These are phyloP conservation scores for Albugo candida DNA, from an alignment of 352 stramenopile species.

Conservation along the genomic window DNA sequence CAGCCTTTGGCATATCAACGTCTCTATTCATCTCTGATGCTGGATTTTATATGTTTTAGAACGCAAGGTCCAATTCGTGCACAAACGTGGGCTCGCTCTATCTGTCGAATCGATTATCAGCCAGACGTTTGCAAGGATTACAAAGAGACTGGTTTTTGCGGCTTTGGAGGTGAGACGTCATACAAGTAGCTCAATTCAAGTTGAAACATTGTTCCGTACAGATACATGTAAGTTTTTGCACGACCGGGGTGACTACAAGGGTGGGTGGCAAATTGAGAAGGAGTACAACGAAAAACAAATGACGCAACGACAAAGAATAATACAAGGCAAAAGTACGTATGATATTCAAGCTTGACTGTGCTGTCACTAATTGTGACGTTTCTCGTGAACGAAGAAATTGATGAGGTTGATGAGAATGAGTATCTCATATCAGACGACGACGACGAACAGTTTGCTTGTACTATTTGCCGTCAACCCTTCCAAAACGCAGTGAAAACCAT, in stretches of 20 bases:
- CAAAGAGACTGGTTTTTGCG: slow-evolving; percentile 98
- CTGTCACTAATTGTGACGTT: no score
- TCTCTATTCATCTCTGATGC: background rate
- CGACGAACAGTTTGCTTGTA: slow-evolving; percentile 86
- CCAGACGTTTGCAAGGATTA: slow-evolving; percentile 99
- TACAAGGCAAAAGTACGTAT: slow-evolving; percentile 20
- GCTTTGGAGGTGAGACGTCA: slow-evolving; percentile 79
- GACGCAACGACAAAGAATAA: slow-evolving; percentile 60
- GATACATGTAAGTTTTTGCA: slow-evolving; percentile 96
- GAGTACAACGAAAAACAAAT: slow-evolving; percentile 89
- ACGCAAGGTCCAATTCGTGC: slow-evolving; percentile 89
- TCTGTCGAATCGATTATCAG: slow-evolving; percentile 93
- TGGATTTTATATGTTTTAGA: slow-evolving; percentile 14
- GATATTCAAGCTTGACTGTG: background rate
- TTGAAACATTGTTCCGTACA: background rate
- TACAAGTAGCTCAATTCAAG: background rate
- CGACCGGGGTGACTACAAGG: slow-evolving; percentile 95
- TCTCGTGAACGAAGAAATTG: slow-evolving; percentile 18
- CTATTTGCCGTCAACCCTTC: slow-evolving; percentile 88
- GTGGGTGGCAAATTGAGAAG: slow-evolving; percentile 93
- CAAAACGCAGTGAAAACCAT: slow-evolving; percentile 86
- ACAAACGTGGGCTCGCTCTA: slow-evolving; percentile 86
- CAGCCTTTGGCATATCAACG: slow-evolving; percentile 5
- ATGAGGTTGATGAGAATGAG: slow-evolving; percentile 43
- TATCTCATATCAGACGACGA: slow-evolving; percentile 32